phyloP scores from a whole-genome alignment of 2,329 filamentous ascomycete species.

The Endoconidiophora laricicola region DNA sequence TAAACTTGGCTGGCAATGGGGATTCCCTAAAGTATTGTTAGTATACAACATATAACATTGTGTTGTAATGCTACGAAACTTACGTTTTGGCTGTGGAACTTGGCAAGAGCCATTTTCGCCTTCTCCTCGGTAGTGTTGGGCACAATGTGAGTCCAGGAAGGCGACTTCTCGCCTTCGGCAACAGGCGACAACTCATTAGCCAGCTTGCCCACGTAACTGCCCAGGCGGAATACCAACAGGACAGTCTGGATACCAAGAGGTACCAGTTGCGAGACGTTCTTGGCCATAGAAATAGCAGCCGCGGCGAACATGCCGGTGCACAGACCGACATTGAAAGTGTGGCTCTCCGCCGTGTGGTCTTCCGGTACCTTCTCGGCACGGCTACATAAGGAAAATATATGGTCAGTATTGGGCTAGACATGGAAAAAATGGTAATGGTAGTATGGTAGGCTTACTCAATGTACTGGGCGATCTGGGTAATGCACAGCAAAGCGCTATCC shows the following conservation, averaged over 20 bases:
- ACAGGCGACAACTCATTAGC: slow-evolving; percentile 28
- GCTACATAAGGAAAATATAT: slow-evolving; percentile 18
- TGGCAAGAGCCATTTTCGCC: slow-evolving; percentile 31
- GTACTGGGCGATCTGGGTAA: slow-evolving; percentile 50
- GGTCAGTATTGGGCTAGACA: not conserved
- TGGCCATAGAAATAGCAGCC: slow-evolving; percentile 46
- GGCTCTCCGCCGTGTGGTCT: slow-evolving; percentile 31
- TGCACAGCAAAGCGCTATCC: slow-evolving; percentile 47
- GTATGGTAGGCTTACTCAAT: slow-evolving; percentile 39
- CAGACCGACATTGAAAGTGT: slow-evolving; percentile 43
- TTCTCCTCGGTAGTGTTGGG: slow-evolving; percentile 36
- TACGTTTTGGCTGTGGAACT: slow-evolving; percentile 42
- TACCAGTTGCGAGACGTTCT: slow-evolving; percentile 43
- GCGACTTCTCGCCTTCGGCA: slow-evolving; percentile 25
- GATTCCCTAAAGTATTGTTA: slow-evolving; percentile 17
- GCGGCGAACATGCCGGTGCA: slow-evolving; percentile 57
- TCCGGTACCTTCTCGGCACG: slow-evolving; percentile 37
- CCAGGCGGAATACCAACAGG: slow-evolving; percentile 49
- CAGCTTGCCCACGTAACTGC: slow-evolving; percentile 35
- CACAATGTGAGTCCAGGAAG: slow-evolving; percentile 52
- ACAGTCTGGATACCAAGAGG: slow-evolving; percentile 46
- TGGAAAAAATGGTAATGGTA: not conserved
- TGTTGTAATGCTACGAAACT: slow-evolving; percentile 14
- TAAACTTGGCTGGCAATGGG: slow-evolving; percentile 32
- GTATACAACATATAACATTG: not conserved